Base-by-base conservation (phyloP, 306 rosid genomes). In the Amphicarpaea edgeworthii region DNA sequence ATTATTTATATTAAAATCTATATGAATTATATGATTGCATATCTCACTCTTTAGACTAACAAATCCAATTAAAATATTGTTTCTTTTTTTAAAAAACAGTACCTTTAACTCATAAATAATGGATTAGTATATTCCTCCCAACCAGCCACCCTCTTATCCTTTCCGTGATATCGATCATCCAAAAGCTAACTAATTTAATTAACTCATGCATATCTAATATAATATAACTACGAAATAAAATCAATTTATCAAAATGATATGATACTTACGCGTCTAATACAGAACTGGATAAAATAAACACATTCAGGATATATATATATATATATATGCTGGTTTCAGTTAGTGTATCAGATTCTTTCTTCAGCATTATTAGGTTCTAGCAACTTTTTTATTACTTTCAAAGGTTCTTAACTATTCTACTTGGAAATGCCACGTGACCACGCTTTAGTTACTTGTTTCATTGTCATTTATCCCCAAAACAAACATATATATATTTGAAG, bases 281-380 rank as follows among this genome's bases (percentile, higher is more conserved):
- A 55, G 3, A 55, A 23, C 16, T 1, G 7, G 4, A 21, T 54
- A 54, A 54, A 54, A 20, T 21, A 21, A 54, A 54, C 61, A 10
- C 34, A 51, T 19, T 51, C 28, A 51, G 26, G 59, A 19, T 53
- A 3, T 20, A 30, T n/a, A n/a, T n/a, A n/a, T n/a, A n/a, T n/a
- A n/a, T n/a, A n/a, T n/a, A n/a, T n/a, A n/a, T n/a, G n/a, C n/a
- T n/a, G n/a, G n/a, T n/a, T n/a, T 8, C 8, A 37, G 37, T 23
- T 4, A 32, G 16, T 55, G 61, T 23, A 55, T 54, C 34, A 55
- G 37, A 55, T 55, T 55, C 34, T 55, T 55, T 55, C 34, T 55
- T 54, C 15, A 0, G 15, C 59, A 53, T 53, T 57, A 57, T 30
- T 28, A 2, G 9, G 9, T 12, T 58, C 17, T 5, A 5, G 40